Evolutionary conservation across 2,329 filamentous ascomycete genomes (phyloP).

Genomic region (Drechslera avenae): DNA sequence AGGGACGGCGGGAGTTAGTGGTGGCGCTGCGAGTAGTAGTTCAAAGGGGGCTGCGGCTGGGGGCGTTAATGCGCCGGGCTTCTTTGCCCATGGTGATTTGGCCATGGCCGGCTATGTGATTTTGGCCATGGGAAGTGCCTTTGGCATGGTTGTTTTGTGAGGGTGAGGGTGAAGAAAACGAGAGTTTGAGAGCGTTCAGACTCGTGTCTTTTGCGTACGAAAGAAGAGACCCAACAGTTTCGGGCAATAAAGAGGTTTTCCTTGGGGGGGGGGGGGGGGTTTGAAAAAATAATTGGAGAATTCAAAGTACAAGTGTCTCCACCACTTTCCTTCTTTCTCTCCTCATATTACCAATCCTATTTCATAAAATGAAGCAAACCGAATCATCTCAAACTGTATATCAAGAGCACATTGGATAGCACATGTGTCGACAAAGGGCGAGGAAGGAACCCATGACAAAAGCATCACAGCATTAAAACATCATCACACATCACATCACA

Average conservation of each 20-base stretch:
- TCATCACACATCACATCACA: neutral
- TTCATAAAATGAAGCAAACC: neutral
- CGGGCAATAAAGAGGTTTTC: too few species aligned
- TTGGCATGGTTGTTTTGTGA: conserved; percentile 37
- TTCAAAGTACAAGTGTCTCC: too few species aligned
- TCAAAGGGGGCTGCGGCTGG: conserved; percentile 24
- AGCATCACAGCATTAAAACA: neutral
- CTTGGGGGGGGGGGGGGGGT: too few species aligned
- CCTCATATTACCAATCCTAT: neutral
- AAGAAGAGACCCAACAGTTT: too few species aligned
- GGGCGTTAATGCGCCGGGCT: conserved; percentile 23
- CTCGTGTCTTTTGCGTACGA: too few species aligned
- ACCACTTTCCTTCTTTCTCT: too few species aligned
- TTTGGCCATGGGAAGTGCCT: conserved; percentile 29
- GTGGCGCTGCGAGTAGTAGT: conserved; percentile 16
- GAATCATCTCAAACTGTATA: neutral
- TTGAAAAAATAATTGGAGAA: too few species aligned
- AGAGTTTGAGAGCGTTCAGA: too few species aligned
- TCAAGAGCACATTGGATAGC: too few species aligned
- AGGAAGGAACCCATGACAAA: too few species aligned
- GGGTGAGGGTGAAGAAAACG: neutral
- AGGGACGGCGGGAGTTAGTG: conserved; percentile 24
- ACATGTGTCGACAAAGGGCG: neutral
- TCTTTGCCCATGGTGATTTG: conserved; percentile 33
- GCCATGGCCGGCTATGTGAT: conserved; percentile 28